Base-by-base conservation (phyloP, 768 basidiomycete genomes). In the Rhizopogon salebrosus region DNA sequence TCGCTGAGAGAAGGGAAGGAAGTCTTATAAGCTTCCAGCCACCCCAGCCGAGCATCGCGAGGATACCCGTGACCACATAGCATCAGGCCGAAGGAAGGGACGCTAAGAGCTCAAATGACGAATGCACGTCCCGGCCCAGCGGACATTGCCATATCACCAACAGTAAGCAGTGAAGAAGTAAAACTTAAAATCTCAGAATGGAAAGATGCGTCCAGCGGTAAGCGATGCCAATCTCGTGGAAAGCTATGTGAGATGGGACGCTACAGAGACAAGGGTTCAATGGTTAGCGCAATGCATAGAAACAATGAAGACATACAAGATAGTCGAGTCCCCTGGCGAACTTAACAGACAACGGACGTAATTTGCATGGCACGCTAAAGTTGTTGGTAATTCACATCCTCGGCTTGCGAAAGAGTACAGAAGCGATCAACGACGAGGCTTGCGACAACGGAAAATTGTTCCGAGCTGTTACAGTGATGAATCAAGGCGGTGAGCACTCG, bases 1-100 rank as follows among this genome's bases (percentile, higher is more conserved):
- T n/a, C n/a, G n/a, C n/a, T n/a, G n/a, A n/a, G n/a, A n/a, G n/a
- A n/a, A n/a, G n/a, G n/a, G 0, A 65, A 1, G 87, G 85, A 3
- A 85, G 62, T 14, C 79, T 85, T 10, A 90, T 65, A 31, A 81
- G 71, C 63, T 83, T 88, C 88, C 88, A 92, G 3, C 88, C 90
- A 18, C 81, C 80, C 87, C 89, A 92, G 0, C 74, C 75, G 5
- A 84, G 67, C 45, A 85, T 83, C 2, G 83, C 76, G 7, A 92
- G 75, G 4, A 78, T 71, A 0, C 83, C 83, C n/a, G n/a, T n/a
- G n/a, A n/a, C n/a, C n/a, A 27, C 81, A 75, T 5, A 92, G 67
- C 27, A 76, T 74, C 2, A 83, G 56, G 1, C 78, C 80, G 54
- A 87, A 82, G 6, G 49, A 54, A 34, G 65, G 67, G 1, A 53